Conservation (phyloP, 495 filamentous ascomycete genomes). For the Glonium stellatum region DNA sequence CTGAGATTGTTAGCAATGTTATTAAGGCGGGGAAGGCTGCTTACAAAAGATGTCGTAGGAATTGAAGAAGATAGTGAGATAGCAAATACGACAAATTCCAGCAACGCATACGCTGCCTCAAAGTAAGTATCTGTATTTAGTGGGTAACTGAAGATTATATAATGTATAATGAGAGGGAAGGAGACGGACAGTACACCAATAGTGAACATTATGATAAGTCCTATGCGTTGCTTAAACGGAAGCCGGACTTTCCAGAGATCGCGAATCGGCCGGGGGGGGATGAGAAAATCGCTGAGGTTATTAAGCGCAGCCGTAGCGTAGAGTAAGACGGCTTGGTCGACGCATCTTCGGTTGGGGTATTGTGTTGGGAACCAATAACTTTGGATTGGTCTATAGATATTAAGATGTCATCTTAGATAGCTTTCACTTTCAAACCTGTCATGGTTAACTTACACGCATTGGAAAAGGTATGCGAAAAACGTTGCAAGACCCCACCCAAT, state of each 20-base stretch:
- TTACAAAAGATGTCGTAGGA: slow-evolving; percentile 18
- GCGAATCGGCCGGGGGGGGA: slow-evolving; percentile 15
- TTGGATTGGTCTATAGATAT: slow-evolving; percentile 4
- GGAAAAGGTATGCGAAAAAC: slow-evolving; percentile 10
- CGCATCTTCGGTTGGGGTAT: slow-evolving; percentile 11
- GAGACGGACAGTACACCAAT: slow-evolving; percentile 9
- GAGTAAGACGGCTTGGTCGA: slow-evolving; percentile 1
- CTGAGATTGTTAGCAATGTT: no score
- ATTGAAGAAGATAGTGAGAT: slow-evolving; percentile 4
- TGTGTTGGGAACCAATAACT: slow-evolving; percentile 2
- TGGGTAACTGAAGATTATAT: background rate
- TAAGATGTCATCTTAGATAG: background rate
- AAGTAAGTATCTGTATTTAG: no score
- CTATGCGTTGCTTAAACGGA: slow-evolving; percentile 11
- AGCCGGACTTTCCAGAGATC: slow-evolving; percentile 6
- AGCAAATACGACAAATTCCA: slow-evolving; percentile 15
- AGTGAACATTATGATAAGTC: slow-evolving; percentile 12
- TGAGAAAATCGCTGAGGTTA: slow-evolving; percentile 14
- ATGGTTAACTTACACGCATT: slow-evolving; percentile 18
- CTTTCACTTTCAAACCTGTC: background rate
- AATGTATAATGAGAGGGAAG: background rate
- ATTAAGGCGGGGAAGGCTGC: no score
- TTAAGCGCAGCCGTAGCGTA: slow-evolving; percentile 8
- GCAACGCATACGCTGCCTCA: slow-evolving; percentile 17
- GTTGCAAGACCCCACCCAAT: background rate